Percentiles rank a stretch among this genome's conserved stretches.
Conservation (phyloP, 208 protist genomes). For the Trypanosoma cruzi region DNA sequence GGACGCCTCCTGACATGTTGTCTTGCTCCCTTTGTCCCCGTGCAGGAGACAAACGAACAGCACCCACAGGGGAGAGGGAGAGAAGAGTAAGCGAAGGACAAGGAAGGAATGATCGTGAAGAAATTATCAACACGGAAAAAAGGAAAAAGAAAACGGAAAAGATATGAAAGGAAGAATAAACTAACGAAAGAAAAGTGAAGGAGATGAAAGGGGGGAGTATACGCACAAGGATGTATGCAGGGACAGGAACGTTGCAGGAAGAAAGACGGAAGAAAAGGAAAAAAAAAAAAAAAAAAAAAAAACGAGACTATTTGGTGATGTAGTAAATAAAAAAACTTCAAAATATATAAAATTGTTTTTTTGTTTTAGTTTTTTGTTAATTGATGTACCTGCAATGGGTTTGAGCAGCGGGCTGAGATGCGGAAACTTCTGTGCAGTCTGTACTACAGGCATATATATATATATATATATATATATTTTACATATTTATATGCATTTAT, state of each 20-base stretch:
- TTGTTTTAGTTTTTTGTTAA: background rate
- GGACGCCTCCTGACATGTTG: too few species aligned
- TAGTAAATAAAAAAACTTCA: background rate
- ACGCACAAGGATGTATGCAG: background rate
- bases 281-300: conserved; percentile 10
- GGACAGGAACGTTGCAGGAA: conserved; percentile 2
- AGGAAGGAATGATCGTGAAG: conserved; percentile 11
- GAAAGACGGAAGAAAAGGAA: background rate
- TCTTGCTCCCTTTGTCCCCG: background rate
- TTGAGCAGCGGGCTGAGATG: background rate
- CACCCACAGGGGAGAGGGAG: background rate
- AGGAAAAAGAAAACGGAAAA: conserved; percentile 1
- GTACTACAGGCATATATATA: background rate
- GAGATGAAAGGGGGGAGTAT: conserved; percentile 4
- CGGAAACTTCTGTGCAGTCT: background rate
- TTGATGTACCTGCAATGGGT: background rate
- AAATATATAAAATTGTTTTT: background rate
- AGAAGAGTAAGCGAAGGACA: background rate
- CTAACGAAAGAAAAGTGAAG: background rate
- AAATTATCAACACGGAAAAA: background rate
- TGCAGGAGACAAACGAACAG: background rate
- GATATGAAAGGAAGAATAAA: background rate
- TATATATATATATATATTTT: too few species aligned
- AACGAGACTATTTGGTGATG: background rate
- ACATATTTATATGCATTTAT: too few species aligned